Evolutionary conservation across 148 eudicot species (phyloP).

Genomic region (Silene conica): DNA sequence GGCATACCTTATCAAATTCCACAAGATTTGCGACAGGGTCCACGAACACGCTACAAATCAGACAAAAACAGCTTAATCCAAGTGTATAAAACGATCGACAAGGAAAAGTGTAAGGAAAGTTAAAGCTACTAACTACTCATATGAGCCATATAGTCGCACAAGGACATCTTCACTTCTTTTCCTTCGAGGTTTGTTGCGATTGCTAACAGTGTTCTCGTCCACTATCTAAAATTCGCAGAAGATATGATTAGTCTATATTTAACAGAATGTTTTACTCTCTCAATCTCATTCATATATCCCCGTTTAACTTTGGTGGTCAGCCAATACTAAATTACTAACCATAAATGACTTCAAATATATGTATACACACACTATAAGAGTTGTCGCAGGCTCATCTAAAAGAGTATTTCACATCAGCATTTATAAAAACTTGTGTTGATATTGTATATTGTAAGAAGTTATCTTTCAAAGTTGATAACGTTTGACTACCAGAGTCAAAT

Average conservation of each 20-base stretch:
- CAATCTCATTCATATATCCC: background rate
- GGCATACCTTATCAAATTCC: conserved; percentile 49
- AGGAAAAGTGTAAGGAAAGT: conserved; percentile 4
- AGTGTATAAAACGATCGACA: background rate
- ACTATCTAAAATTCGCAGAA: conserved; percentile 36
- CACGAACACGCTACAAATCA: conserved; percentile 43
- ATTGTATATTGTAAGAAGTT: too few relatives aligned
- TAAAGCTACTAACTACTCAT: conserved; percentile 42
- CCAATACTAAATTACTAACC: too few relatives aligned
- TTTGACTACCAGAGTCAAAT: too few relatives aligned
- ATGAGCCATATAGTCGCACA: conserved; percentile 75
- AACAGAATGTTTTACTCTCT: background rate
- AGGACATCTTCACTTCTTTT: conserved; percentile 40
- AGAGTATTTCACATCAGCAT: too few relatives aligned
- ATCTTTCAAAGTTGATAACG: too few relatives aligned
- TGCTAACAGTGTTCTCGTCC: conserved; percentile 40
- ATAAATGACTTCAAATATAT: too few relatives aligned
- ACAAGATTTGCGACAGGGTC: conserved; percentile 31
- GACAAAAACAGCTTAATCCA: background rate
- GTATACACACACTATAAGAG: too few relatives aligned
- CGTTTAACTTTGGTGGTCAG: too few relatives aligned
- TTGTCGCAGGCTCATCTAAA: too few relatives aligned
- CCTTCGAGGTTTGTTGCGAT: conserved; percentile 38
- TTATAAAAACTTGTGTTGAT: too few relatives aligned
- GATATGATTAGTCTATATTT: background rate